Evolutionary conservation across 2,329 filamentous ascomycete species (phyloP), one percentile per base, ranked within the genome.

Genomic region (Lachnellula hyalina): DNA sequence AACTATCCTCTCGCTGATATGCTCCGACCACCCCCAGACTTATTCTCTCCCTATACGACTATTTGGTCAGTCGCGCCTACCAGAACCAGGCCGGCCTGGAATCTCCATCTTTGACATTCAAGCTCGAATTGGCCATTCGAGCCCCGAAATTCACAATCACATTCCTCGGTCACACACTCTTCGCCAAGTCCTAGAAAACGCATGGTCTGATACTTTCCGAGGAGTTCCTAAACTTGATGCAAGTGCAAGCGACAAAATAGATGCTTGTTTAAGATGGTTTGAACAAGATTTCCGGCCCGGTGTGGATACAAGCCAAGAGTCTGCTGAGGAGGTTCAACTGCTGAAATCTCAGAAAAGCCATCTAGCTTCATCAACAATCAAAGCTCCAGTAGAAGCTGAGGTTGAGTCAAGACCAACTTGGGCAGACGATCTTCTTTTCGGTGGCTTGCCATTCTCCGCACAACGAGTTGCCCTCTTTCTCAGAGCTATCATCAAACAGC

Each of bases 91-190:
- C 1, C 70, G 82, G 52, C 80, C 81, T 0, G 91, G 90, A 0
- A 84, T 97, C 35, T 95, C 90, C 0, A 87, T 96, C 55, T 97
- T 96, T 77, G 92, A 97, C 59, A 83, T 99, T 7, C 94, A 97
- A 70, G 79, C 85, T 0, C 85, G 89, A 23, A 89, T 99, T 61
- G 94, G 94, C 11, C 92, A 97, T 70, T 94, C 91, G 0, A 95
- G 90, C 58, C 94, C 94, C 0, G 94, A 97, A 69, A 88, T 97
- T 4, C 92, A 97, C 66, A 86, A 90, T 51, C 91, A 96, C 71
- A 96, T 97, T 74, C 93, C 94, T 0, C 85, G 86, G 48, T 77
- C 81, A 36, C 75, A 96, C 47, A 86, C 85, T 0, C 74, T 96
- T 9, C 82, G 90, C 2, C 79, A 86, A 49, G 81, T 90, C 0